phyloP scores from a whole-genome alignment of 805 yeast species.

The Tetrapisispora pingtungensis region DNA sequence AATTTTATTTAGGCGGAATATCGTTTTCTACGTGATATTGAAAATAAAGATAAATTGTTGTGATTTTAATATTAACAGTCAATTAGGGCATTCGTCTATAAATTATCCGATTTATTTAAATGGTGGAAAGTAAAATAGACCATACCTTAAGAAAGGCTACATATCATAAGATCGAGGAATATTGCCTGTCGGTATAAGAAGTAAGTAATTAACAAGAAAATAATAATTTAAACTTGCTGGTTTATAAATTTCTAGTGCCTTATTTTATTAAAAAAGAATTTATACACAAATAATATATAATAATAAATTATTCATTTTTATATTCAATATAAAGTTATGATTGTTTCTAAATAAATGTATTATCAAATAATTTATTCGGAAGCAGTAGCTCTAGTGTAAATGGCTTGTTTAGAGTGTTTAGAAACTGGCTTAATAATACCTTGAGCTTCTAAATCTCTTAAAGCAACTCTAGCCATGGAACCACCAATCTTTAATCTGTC shows the following conservation, averaged over 20 bases:
- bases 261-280: constrained; percentile 2
- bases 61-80: too few relatives aligned
- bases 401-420: constrained; percentile 92
- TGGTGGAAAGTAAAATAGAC: too few relatives aligned
- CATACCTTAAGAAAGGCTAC: too few relatives aligned
- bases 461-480: constrained; percentile 97
- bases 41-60: too few relatives aligned
- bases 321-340: not conserved
- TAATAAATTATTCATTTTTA: not conserved
- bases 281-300: not conserved
- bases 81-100: too few relatives aligned
- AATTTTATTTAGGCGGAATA: too few relatives aligned
- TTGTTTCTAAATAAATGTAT: not conserved
- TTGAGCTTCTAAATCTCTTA: constrained; percentile 86
- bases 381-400: constrained; percentile 80
- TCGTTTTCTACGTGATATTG: too few relatives aligned
- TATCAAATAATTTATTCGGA: constrained; percentile 37
- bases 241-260: not conserved
- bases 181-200: too few relatives aligned
- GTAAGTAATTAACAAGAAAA: not conserved
- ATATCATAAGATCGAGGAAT: too few relatives aligned
- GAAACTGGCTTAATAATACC: constrained; percentile 92
- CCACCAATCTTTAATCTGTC: constrained; percentile 99
- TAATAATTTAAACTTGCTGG: too few relatives aligned
- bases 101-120: too few relatives aligned